phyloP scores from a whole-genome alignment of 1,284 basidiomycete genomes.

The Naganishia cerealis region DNA sequence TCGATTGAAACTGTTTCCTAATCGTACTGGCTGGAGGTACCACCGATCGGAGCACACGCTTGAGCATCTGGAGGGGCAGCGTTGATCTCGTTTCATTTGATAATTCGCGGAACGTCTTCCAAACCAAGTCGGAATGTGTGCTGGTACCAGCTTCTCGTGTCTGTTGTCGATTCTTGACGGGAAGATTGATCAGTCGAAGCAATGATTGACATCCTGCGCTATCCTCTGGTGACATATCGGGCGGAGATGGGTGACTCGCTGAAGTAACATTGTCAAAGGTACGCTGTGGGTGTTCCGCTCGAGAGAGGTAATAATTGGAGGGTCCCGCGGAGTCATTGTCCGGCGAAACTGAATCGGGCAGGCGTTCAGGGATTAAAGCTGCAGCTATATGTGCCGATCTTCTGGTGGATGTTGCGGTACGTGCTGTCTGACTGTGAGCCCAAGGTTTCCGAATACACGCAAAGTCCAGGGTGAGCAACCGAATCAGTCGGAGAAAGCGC shows the following conservation, averaged over 20 bases:
- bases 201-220: slow-evolving; percentile 5
- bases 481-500: neutral
- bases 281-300: neutral
- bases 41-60: slow-evolving; percentile 27
- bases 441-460: neutral
- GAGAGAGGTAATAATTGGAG: slow-evolving; percentile 17
- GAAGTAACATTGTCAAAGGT: neutral
- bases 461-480: neutral
- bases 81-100: slow-evolving; percentile 12
- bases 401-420: slow-evolving; percentile 8
- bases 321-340: slow-evolving; percentile 9
- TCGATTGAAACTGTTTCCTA: slow-evolving; percentile 12
- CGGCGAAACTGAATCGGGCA: neutral
- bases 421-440: neutral
- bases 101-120: slow-evolving; percentile 24
- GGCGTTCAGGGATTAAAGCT: neutral
- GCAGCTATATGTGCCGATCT: slow-evolving; percentile 11
- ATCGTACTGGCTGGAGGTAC: slow-evolving; percentile 13
- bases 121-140: slow-evolving; percentile 26
- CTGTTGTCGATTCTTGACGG: slow-evolving; percentile 10
- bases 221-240: neutral
- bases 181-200: slow-evolving; percentile 13
- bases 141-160: slow-evolving; percentile 1
- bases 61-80: slow-evolving; percentile 19
- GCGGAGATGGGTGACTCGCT: too few relatives aligned